phyloP scores from a whole-genome alignment of 1,284 basidiomycete species.

The Malassezia obtusa region DNA sequence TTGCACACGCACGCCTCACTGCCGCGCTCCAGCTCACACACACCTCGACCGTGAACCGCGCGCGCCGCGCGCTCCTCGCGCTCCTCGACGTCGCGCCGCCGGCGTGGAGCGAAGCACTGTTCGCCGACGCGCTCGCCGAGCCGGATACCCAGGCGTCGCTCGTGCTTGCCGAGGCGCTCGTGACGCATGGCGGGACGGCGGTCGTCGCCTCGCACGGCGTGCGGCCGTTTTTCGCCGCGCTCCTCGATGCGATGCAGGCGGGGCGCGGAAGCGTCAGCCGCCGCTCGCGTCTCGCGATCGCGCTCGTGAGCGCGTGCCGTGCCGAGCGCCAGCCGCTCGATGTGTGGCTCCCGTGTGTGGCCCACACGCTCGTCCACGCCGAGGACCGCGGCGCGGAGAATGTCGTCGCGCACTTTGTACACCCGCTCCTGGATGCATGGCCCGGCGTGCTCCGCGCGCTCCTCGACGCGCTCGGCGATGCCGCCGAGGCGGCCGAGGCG shows the following conservation, averaged over 20 bases:
- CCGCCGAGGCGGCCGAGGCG: neutral
- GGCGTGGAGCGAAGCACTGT: neutral
- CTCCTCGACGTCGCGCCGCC: neutral
- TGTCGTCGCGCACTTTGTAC: constrained; percentile 13
- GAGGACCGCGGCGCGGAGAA: constrained; percentile 12
- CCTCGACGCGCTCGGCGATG: neutral
- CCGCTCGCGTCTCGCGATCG: constrained; percentile 8
- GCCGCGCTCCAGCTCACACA: neutral
- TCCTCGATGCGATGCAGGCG: constrained; percentile 10
- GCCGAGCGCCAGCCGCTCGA: no score
- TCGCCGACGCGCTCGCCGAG: neutral
- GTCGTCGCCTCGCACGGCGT: neutral
- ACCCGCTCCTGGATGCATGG: constrained; percentile 8
- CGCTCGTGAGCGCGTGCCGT: neutral
- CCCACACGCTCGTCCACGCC: neutral
- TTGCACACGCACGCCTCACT: neutral
- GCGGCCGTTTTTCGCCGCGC: constrained; percentile 4
- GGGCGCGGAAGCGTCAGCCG: constrained; percentile 11
- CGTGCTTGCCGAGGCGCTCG: neutral
- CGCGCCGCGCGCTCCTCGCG: neutral
- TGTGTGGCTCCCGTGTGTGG: constrained; percentile 6
- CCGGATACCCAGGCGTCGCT: neutral
- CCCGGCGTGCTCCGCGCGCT: neutral
- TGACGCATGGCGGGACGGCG: constrained; percentile 1
- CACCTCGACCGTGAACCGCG: constrained; percentile 5